Evolutionary conservation across 2,329 filamentous ascomycete species (phyloP).

Genomic region (Paramyrothecium roridum): DNA sequence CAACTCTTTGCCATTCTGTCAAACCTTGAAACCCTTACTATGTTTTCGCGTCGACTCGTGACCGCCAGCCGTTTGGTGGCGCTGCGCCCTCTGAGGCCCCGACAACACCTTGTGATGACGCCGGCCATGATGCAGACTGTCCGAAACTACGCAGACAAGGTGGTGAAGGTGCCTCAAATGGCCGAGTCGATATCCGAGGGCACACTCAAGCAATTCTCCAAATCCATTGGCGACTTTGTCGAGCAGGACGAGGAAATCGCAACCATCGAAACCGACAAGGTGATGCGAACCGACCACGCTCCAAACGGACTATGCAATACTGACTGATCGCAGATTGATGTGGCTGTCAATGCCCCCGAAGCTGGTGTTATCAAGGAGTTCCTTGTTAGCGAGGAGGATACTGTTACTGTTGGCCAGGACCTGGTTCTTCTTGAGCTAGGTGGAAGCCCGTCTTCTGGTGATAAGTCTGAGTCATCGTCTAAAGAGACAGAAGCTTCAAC

Average conservation of each 20-base stretch:
- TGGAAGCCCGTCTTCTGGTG: constrained; percentile 41
- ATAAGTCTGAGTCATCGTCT: constrained; percentile 29
- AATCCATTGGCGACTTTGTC: constrained; percentile 88
- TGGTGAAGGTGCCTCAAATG: constrained; percentile 96
- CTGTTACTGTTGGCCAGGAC: constrained; percentile 90
- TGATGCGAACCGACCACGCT: constrained; percentile 30
- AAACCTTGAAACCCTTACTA: constrained; percentile 16
- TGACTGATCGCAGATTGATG: constrained; percentile 68
- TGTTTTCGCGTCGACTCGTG: constrained; percentile 41
- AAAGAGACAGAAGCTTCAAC: constrained; percentile 18
- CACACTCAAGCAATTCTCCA: constrained; percentile 92
- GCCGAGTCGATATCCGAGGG: constrained; percentile 98
- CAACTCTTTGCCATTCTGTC: not conserved
- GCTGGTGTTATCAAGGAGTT: constrained; percentile 90
- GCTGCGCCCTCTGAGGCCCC: constrained; percentile 32
- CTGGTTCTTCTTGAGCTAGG: constrained; percentile 83
- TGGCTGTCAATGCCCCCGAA: constrained; percentile 90
- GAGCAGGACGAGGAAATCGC: constrained; percentile 97
- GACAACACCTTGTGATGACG: constrained; percentile 32
- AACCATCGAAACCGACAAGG: constrained; percentile 99
- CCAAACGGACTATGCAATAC: not conserved
- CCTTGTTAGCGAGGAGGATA: constrained; percentile 89
- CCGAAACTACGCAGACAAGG: constrained; percentile 69
- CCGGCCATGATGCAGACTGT: constrained; percentile 53
- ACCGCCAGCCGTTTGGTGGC: constrained; percentile 41